Evolutionary conservation across 805 yeast species (phyloP).

Genomic region (Candida nemodendra): DNA sequence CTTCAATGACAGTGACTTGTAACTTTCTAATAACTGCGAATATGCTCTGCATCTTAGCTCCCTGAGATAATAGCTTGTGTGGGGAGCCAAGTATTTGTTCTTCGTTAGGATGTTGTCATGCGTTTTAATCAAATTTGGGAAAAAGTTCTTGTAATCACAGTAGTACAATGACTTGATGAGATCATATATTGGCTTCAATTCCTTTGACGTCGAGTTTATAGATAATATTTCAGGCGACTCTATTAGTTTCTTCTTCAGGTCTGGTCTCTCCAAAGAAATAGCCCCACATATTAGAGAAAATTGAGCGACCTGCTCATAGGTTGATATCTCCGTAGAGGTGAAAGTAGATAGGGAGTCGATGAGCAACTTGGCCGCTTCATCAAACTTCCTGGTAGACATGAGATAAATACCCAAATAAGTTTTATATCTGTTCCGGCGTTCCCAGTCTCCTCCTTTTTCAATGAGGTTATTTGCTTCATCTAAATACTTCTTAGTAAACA

Average conservation of each 20-base stretch:
- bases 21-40: slow-evolving; percentile 89
- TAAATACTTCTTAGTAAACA: slow-evolving; percentile 65
- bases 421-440: slow-evolving; percentile 91
- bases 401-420: slow-evolving; percentile 84
- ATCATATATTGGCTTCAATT: slow-evolving; percentile 76
- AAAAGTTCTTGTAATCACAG: slow-evolving; percentile 79
- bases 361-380: slow-evolving; percentile 78
- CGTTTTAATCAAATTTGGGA: slow-evolving; percentile 73
- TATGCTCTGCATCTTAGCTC: slow-evolving; percentile 95
- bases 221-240: slow-evolving; percentile 94
- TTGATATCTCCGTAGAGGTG: slow-evolving; percentile 85
- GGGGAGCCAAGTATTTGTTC: slow-evolving; percentile 66
- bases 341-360: slow-evolving; percentile 93
- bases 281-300: slow-evolving; percentile 90
- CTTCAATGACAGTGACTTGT: slow-evolving; percentile 82
- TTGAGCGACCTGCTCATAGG: slow-evolving; percentile 86
- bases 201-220: slow-evolving; percentile 65
- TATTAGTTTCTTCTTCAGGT: slow-evolving; percentile 76
- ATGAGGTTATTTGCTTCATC: slow-evolving; percentile 72
- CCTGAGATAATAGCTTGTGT: slow-evolving; percentile 80
- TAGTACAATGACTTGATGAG: slow-evolving; percentile 84
- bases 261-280: slow-evolving; percentile 76
- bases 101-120: slow-evolving; percentile 70
- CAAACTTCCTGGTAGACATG: slow-evolving; percentile 82
- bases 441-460: slow-evolving; percentile 99